phyloP scores from a whole-genome alignment of 495 filamentous ascomycete genomes.

The Copromyces sp. region DNA sequence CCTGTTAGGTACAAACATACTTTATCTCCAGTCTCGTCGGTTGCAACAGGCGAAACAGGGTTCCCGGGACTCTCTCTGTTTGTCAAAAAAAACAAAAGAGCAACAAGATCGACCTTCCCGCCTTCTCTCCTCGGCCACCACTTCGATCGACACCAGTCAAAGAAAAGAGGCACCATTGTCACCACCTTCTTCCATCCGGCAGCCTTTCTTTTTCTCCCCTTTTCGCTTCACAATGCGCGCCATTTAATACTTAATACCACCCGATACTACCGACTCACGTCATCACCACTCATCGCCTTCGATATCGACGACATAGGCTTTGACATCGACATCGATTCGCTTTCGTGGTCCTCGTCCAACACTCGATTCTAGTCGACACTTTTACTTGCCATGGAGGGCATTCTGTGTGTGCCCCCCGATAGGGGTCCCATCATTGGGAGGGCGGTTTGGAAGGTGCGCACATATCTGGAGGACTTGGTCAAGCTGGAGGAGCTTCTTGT shows the following conservation, averaged over 20 bases:
- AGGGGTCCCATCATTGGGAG: conserved; percentile 45
- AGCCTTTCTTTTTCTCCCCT: not conserved
- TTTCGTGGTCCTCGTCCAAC: not conserved
- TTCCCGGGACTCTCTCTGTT: not conserved
- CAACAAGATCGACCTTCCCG: not conserved
- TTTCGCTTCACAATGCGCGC: conserved; percentile 9
- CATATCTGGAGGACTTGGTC: not conserved
- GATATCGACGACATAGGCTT: conserved; percentile 9
- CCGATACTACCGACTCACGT: not conserved
- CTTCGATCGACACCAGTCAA: not conserved
- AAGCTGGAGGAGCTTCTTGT: not conserved
- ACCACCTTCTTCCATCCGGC: not conserved
- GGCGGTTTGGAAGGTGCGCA: conserved; percentile 46
- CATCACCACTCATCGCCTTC: conserved; percentile 4
- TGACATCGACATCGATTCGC: conserved; percentile 1
- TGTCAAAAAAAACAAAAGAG: not conserved
- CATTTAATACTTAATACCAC: conserved; percentile 12
- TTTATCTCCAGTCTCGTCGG: not conserved
- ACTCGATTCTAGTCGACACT: not conserved
- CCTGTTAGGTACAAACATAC: not conserved
- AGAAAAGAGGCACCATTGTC: not conserved
- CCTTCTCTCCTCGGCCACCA: not conserved
- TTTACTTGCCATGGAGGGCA: conserved; percentile 39
- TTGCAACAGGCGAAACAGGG: not conserved
- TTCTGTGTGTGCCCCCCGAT: conserved; percentile 44